Evolutionary conservation across 75 land plant genomes (phyloP), one percentile per base, ranked within the genome.

Genomic region (Picea glauca): DNA sequence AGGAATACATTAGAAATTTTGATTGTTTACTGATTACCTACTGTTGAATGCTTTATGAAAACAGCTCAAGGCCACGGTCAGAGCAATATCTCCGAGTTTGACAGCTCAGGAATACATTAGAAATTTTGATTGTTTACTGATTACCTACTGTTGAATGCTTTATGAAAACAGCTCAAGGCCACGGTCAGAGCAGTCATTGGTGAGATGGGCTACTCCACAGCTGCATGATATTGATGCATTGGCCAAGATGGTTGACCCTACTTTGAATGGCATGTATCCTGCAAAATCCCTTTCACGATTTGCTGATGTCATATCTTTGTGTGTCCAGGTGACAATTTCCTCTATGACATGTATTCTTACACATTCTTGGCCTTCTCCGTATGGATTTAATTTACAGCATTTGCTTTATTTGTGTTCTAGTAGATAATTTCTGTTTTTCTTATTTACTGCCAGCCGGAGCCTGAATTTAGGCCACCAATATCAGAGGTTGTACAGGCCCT

Each of bases 141-240:
- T 56, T 50, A 75, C 26, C 31, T 58, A 50, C 56, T 50, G 56
- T 50, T 9, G 1, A 58, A 30, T 58, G 35, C 56, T 75, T 6
- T 57, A 30, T 57, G 21, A 9, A 31, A 62, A 54, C 80, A 93
- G 95, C 58, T 91, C 90, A 31, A 80, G 85, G 59, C 83, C 93
- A 33, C 77, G 87, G 17, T 77, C 85, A 43, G 93, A 90, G 83
- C 90, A 89, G 64, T 87, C 84, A 73, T 68, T 92, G 17, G 94
- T 88, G 12, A 80, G 90, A 76, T 92, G 94, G 94, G 93, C 94
- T 63, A 78, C 79, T 50, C 90, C 90, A 60, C 85, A 84, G 85
- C 93, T 93, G 32, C 88, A 91, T 78, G 93, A 92, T 60, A 92
- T 92, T 75, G 87, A 88, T 79, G 85, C 93, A 20, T 70, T 92